phyloP scores from a whole-genome alignment of 495 filamentous ascomycete genomes.

The Annulohypoxylon stygium region DNA sequence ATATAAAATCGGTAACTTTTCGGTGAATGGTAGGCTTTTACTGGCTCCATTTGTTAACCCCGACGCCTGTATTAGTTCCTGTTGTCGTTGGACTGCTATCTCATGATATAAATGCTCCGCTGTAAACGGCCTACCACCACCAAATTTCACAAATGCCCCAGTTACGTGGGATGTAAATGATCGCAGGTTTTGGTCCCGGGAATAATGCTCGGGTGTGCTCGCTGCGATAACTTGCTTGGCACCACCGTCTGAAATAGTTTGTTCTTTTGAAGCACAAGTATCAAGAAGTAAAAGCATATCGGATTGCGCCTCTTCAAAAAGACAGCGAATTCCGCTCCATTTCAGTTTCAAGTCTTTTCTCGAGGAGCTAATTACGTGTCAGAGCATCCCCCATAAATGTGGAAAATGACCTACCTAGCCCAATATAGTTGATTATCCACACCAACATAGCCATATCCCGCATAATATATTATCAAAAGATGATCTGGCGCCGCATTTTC shows the following conservation, averaged over 20 bases:
- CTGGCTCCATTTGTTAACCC: slow-evolving; percentile 59
- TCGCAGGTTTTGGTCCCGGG: slow-evolving; percentile 57
- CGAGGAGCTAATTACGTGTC: slow-evolving; percentile 53
- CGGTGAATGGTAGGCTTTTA: slow-evolving; percentile 52
- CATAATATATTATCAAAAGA: slow-evolving; percentile 69
- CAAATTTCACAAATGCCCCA: slow-evolving; percentile 62
- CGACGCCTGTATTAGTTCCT: slow-evolving; percentile 56
- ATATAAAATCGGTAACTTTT: slow-evolving; percentile 63
- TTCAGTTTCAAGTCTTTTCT: slow-evolving; percentile 59
- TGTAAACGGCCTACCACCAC: slow-evolving; percentile 62
- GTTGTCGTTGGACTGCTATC: slow-evolving; percentile 57
- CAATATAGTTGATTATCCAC: slow-evolving; percentile 67
- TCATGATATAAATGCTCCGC: slow-evolving; percentile 66
- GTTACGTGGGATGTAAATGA: slow-evolving; percentile 65
- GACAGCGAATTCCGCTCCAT: slow-evolving; percentile 64
- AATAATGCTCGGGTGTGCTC: slow-evolving; percentile 62
- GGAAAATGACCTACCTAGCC: slow-evolving; percentile 64
- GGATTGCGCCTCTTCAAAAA: slow-evolving; percentile 64
- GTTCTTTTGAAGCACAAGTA: slow-evolving; percentile 60
- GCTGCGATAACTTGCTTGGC: slow-evolving; percentile 69
- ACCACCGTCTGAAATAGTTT: slow-evolving; percentile 57
- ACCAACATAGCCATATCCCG: slow-evolving; percentile 64
- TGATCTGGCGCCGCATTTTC: slow-evolving; percentile 66
- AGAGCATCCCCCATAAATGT: slow-evolving; percentile 34
- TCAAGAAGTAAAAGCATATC: slow-evolving; percentile 65